Evolutionary conservation across 2,329 filamentous ascomycete species (phyloP), one percentile per base, ranked within the genome.

Genomic region (Sporothrix inflata): DNA sequence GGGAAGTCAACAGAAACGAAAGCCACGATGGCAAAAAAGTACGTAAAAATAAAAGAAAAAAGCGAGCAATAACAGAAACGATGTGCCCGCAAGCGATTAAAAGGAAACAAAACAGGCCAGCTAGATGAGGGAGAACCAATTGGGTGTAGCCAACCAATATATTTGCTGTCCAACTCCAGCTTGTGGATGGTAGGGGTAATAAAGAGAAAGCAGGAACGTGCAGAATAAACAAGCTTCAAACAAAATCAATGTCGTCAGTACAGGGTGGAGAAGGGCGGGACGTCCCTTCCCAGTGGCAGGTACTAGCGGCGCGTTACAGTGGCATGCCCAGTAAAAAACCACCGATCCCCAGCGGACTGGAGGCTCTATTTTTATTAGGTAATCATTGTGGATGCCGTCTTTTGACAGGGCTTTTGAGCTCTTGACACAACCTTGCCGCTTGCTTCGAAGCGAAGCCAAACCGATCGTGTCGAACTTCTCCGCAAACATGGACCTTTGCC

Each of bases 161-260:
- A n/a, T 53, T 53, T 24, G 49, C 8, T 53, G 49, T 53, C 21
- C 49, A 53, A 12, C 49, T 53, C n/a, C 21, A 21, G 49, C 8
- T 53, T 21, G n/a, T 3, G 7, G 49, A n/a, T 53, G 49, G 49
- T n/a, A 53, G n/a, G n/a, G 49, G 9, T 11, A 24, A 24, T 24
- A 24, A n/a, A 57, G 27, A 30, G 7, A 57, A 34, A 8, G 11
- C 12, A 27, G 27, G 53, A 55, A 55, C 8, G 34, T 57, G 27
- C 53, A 19, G 53, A 57, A 57, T 34, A 57, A 57, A 34, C 53
- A 57, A 57, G 53, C 53, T 34, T 57, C 27, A 34, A 34, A 57
- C 53, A 34, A 30, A 34, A 57, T 57, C 53, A 16, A 57, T 57
- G 53, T 57, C 24, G 53, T 57, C 53, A 57, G 53, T 34, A 30